phyloP scores from a whole-genome alignment of 169 alveolate species.

The Cardiosporidium cionae region DNA sequence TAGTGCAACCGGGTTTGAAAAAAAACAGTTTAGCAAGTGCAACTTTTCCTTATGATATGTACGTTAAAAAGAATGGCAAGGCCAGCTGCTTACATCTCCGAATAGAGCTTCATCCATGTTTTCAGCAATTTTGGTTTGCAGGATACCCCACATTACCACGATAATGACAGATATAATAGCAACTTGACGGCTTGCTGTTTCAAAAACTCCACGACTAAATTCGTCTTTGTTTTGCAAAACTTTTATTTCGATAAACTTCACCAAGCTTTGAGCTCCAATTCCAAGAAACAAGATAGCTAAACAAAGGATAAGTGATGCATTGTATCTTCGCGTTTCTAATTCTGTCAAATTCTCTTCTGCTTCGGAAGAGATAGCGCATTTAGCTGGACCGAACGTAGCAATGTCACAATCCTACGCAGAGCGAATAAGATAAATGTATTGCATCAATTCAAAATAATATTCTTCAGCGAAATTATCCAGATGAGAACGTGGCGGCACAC shows the following conservation, averaged over 20 bases:
- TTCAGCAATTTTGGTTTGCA: conserved; percentile 63
- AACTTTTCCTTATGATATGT: too few relatives aligned
- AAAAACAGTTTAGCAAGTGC: too few relatives aligned
- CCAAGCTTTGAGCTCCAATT: conserved; percentile 31
- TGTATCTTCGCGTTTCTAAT: conserved; percentile 38
- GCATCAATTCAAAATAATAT: too few relatives aligned
- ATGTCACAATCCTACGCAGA: conserved; percentile 35
- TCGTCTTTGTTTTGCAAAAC: conserved; percentile 53
- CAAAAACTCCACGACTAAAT: conserved; percentile 56
- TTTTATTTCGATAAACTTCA: conserved; percentile 40
- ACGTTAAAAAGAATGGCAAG: too few relatives aligned
- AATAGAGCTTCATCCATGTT: conserved; percentile 51
- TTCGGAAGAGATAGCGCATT: conserved; percentile 43
- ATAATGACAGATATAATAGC: conserved; percentile 61
- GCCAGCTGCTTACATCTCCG: conserved; percentile 42
- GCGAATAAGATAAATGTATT: too few relatives aligned
- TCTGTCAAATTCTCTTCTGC: conserved; percentile 42
- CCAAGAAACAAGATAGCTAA: conserved; percentile 45
- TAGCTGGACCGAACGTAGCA: conserved; percentile 52
- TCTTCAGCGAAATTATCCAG: too few relatives aligned
- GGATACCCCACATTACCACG: conserved; percentile 58
- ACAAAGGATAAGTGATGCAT: conserved; percentile 39
- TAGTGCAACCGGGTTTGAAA: too few relatives aligned
- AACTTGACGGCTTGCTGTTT: conserved; percentile 62
- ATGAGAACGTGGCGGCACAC: too few relatives aligned